Base-by-base conservation (phyloP, 2,329 filamentous ascomycete species). In the Trichoderma semiorbis region DNA sequence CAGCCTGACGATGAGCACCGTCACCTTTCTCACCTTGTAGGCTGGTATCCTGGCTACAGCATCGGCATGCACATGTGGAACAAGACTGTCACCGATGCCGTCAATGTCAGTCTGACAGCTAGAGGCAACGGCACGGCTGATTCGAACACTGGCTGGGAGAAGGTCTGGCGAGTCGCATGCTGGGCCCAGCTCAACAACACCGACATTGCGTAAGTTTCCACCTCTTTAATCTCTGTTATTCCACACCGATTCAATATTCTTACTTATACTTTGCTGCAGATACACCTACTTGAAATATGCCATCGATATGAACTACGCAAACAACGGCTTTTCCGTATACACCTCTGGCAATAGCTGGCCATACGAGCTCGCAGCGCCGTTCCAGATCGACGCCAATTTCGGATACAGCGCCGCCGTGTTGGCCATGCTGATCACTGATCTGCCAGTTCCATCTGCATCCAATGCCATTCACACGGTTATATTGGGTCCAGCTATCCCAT, bases 361-460 rank as follows among this genome's bases (percentile, higher is more conserved):
- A 7, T 69, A 69, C 36, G 85, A 80, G 0, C 76, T 78, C 11
- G 77, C 81, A 7, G 77, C 78, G 61, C 86, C 87, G 1, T 89
- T 89, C 74, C 87, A 89, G 79, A 88, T 89, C 71, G 87, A 89
- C 76, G 88, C 87, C 7, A 89, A 89, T 75, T 89, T 87, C 73
- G 87, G 87, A 1, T 77, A 84, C 26, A 81, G 80, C 3, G 87
- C 85, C 0, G 85, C 85, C 0, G 80, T 87, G 66, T 72, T 88
- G 69, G 80, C 81, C 71, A 85, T 88, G 85, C 76, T 88, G 53
- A 81, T 87, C 62, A 82, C 87, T n/a, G 85, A 88, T 76, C 66
- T 87, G 53, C 82, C 83, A 0, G 73, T 78, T 8, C 39, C 77
- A 12, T 72, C 75, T n/a, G 75, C 61, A 1, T 55, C 67, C 28